phyloP scores from a whole-genome alignment of 1,139 yeast genomes.

The Suhomyces bokatorum region DNA sequence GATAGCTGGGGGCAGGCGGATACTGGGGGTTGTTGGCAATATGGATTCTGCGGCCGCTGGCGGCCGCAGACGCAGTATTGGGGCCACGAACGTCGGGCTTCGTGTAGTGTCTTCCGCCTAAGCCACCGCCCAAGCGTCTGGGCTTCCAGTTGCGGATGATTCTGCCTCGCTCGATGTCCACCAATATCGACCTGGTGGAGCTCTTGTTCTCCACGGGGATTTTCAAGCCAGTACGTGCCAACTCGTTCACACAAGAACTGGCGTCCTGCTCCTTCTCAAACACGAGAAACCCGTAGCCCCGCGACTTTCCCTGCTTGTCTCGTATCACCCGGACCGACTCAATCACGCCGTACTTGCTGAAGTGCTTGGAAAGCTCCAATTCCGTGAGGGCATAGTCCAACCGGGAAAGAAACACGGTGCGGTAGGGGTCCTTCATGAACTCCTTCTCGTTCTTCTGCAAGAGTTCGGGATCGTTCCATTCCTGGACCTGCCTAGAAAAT shows the following conservation, averaged over 20 bases:
- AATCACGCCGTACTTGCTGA: slow-evolving; percentile 68
- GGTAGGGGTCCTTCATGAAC: slow-evolving; percentile 66
- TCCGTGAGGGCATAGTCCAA: slow-evolving; percentile 68
- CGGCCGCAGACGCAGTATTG: slow-evolving; percentile 57
- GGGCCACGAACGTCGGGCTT: slow-evolving; percentile 42
- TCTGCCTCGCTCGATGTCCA: slow-evolving; percentile 85
- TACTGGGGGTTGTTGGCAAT: slow-evolving; percentile 18
- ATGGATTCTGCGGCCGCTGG: slow-evolving; percentile 38
- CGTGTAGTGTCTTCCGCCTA: slow-evolving; percentile 57
- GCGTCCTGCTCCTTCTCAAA: slow-evolving; percentile 64
- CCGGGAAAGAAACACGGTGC: slow-evolving; percentile 77
- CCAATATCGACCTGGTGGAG: slow-evolving; percentile 45
- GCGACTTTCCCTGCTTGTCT: slow-evolving; percentile 55
- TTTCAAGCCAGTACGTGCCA: slow-evolving; percentile 54
- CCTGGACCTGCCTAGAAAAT: slow-evolving; percentile 36
- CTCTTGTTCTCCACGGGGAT: slow-evolving; percentile 19
- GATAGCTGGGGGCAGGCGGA: slow-evolving; percentile 3
- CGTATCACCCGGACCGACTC: slow-evolving; percentile 68
- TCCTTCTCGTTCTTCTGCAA: slow-evolving; percentile 52
- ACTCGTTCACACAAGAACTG: slow-evolving; percentile 55
- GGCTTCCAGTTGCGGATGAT: slow-evolving; percentile 80
- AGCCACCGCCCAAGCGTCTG: slow-evolving; percentile 64
- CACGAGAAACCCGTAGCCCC: slow-evolving; percentile 85
- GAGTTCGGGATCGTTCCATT: slow-evolving; percentile 56
- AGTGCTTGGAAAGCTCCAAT: slow-evolving; percentile 62